Conservation (phyloP, 805 yeast genomes). For the Candida cerambycidarum region DNA sequence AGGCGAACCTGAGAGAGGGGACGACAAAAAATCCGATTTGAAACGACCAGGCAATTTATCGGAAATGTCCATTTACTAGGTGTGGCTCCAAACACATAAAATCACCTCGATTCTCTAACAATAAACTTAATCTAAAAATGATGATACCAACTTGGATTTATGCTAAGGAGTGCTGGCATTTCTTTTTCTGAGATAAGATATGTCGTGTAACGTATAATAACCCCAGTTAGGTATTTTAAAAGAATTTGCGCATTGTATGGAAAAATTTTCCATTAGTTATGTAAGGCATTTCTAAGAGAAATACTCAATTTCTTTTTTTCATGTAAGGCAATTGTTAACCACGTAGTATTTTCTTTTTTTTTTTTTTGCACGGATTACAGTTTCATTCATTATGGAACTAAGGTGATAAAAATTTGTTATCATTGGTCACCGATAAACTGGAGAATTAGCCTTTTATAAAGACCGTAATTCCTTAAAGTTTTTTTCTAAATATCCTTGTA, state of each 20-base stretch:
- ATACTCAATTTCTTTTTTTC: neutral
- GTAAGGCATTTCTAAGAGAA: neutral
- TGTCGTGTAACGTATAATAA: neutral
- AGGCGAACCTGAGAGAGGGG: too few relatives aligned
- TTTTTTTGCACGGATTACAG: neutral
- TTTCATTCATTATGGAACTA: neutral
- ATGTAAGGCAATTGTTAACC: neutral
- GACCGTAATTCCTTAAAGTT: neutral
- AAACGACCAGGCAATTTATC: too few relatives aligned
- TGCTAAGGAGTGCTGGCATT: too few relatives aligned
- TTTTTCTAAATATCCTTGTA: neutral
- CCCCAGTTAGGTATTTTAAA: neutral
- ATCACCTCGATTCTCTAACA: too few relatives aligned
- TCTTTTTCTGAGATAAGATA: too few relatives aligned
- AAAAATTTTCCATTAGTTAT: neutral
- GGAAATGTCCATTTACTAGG: too few relatives aligned
- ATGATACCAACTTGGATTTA: too few relatives aligned
- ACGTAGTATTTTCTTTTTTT: neutral
- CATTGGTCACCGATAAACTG: conserved; percentile 1
- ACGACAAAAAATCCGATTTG: too few relatives aligned
- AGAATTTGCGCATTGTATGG: neutral
- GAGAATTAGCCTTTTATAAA: neutral
- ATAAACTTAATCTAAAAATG: too few relatives aligned
- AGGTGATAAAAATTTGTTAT: neutral
- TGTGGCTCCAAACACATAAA: too few relatives aligned